Evolutionary conservation across 2,329 filamentous ascomycete species (phyloP).

Genomic region (Coleophoma crateriformis): DNA sequence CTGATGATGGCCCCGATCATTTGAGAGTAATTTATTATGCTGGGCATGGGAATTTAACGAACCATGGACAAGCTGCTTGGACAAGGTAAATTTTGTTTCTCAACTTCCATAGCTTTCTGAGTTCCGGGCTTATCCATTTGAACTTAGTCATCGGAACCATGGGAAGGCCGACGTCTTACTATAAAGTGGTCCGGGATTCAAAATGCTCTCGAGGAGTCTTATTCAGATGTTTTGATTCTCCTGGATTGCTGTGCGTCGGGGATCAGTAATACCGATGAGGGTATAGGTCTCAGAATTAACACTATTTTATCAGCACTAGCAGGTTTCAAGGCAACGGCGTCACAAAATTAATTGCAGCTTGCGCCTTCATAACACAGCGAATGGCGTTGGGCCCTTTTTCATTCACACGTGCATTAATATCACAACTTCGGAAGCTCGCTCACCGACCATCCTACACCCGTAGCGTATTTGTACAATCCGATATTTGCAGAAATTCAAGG

Average conservation of each 20-base stretch:
- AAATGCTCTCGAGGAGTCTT: conserved; percentile 49
- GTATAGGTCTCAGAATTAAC: background rate
- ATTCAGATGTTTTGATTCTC: conserved; percentile 52
- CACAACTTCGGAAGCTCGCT: background rate
- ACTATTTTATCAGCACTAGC: too few species aligned
- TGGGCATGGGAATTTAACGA: conserved; percentile 47
- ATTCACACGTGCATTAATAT: conserved; percentile 7
- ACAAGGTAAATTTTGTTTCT: conserved; percentile 44
- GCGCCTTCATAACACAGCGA: conserved; percentile 43
- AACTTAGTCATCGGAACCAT: conserved; percentile 4
- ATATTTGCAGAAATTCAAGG: conserved; percentile 5
- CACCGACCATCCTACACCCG: conserved; percentile 38
- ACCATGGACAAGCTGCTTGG: conserved; percentile 55
- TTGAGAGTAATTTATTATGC: conserved; percentile 58
- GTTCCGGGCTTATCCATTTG: background rate
- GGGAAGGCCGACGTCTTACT: conserved; percentile 2
- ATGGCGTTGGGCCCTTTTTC: conserved; percentile 12
- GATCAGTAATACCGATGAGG: conserved; percentile 7
- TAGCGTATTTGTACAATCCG: conserved; percentile 31
- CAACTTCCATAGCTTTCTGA: conserved; percentile 16
- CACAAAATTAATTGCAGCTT: conserved; percentile 38
- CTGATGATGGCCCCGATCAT: conserved; percentile 47
- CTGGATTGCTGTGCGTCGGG: conserved; percentile 49
- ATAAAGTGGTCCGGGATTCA: conserved; percentile 13
- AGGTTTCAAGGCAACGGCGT: conserved; percentile 4